Conservation (phyloP, 2,329 filamentous ascomycete genomes). For the Microcyclosporella mali region DNA sequence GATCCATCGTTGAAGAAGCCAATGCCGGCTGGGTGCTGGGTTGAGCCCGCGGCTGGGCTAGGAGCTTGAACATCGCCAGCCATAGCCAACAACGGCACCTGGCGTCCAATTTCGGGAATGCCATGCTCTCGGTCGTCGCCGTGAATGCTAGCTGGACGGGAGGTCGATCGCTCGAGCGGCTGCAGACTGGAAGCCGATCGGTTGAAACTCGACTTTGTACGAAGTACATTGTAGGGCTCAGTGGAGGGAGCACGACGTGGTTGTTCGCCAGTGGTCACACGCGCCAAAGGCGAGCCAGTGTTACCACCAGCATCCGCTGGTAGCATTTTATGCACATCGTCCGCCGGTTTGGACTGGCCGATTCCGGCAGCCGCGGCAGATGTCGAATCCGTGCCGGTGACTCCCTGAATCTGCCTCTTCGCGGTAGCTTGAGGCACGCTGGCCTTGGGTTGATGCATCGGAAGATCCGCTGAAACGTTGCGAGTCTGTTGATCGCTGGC, state of each 20-base stretch:
- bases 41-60: constrained; percentile 60
- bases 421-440: constrained; percentile 75
- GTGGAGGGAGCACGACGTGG: constrained; percentile 30
- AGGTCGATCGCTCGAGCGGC: constrained; percentile 36
- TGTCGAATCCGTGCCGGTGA: constrained; percentile 87
- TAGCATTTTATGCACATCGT: constrained; percentile 38
- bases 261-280: constrained; percentile 16
- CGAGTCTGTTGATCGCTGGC: constrained; percentile 43
- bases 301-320: constrained; percentile 16
- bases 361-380: constrained; percentile 79
- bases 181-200: constrained; percentile 42
- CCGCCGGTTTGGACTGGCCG: constrained; percentile 54
- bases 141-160: constrained; percentile 52
- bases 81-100: constrained; percentile 88
- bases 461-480: constrained; percentile 71
- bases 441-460: constrained; percentile 83
- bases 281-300: constrained; percentile 18
- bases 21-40: constrained; percentile 39
- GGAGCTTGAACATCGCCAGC: constrained; percentile 95
- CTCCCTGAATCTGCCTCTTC: constrained; percentile 72
- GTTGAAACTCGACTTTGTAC: constrained; percentile 55
- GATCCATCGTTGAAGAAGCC: constrained; percentile 51
- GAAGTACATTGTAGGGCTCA: constrained; percentile 46
- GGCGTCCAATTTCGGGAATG: constrained; percentile 84
- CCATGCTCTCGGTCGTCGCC: constrained; percentile 63